Percentiles rank a stretch among this genome's conserved stretches.
Evolutionary conservation across 495 filamentous ascomycete genomes (phyloP).

Genomic region (Xylaria curta): DNA sequence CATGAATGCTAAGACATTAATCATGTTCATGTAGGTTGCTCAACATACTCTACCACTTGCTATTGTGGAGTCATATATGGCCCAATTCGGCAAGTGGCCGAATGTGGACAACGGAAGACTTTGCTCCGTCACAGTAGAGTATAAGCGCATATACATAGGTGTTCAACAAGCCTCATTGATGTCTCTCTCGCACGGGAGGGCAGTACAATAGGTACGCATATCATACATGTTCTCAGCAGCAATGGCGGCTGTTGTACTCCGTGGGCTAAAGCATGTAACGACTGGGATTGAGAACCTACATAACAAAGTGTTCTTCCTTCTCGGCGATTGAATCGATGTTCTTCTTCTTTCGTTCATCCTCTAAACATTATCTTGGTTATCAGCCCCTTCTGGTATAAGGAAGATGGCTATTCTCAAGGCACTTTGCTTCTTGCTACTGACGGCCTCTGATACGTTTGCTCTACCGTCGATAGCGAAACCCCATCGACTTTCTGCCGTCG

Average conservation of each 20-base stretch:
- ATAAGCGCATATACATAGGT: neutral
- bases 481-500: slow-evolving; percentile 36
- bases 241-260: neutral
- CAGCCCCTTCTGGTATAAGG: neutral
- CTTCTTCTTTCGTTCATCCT: neutral
- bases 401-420: slow-evolving; percentile 15
- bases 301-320: neutral
- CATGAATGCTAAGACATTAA: neutral
- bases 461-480: neutral
- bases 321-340: neutral
- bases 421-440: slow-evolving; percentile 7
- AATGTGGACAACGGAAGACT: slow-evolving; percentile 16
- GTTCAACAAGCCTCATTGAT: neutral
- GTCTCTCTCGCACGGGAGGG: slow-evolving; percentile 1
- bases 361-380: neutral
- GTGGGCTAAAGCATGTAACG: neutral
- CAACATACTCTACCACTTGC: neutral
- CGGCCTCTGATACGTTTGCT: slow-evolving; percentile 5
- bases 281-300: neutral
- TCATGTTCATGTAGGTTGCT: neutral
- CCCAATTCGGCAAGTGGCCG: slow-evolving; percentile 14
- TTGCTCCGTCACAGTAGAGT: slow-evolving; percentile 11
- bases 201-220: neutral
- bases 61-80: neutral
- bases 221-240: neutral